Evolutionary conservation across 805 yeast species (phyloP).

Genomic region (Starmerella stigmatis): DNA sequence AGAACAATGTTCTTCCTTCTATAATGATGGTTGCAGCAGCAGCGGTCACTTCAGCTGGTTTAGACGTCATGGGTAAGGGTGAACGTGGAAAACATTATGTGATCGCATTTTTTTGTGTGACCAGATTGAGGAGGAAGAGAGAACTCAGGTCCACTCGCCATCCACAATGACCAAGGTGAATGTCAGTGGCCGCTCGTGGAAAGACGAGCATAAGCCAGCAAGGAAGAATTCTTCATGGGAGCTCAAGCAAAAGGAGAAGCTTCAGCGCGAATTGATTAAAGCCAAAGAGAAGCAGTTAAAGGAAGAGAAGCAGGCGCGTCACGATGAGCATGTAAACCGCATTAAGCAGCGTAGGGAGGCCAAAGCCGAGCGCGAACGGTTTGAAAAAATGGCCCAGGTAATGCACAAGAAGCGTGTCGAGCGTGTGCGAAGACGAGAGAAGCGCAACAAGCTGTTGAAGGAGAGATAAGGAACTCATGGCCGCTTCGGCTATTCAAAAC

Average conservation of each 20-base stretch:
- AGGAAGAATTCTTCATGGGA: slow-evolving; percentile 46
- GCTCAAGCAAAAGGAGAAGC: slow-evolving; percentile 53
- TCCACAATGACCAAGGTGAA: slow-evolving; percentile 21
- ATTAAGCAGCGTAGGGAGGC: slow-evolving; percentile 62
- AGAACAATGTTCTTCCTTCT: no score
- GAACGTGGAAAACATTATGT: not conserved
- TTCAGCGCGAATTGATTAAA: slow-evolving; percentile 56
- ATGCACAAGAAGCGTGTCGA: slow-evolving; percentile 91
- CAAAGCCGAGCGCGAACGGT: slow-evolving; percentile 83
- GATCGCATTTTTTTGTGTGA: slow-evolving; percentile 4
- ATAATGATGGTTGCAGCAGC: not conserved
- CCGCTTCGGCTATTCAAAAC: not conserved
- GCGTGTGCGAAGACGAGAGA: slow-evolving; percentile 78
- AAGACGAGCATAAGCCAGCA: slow-evolving; percentile 29
- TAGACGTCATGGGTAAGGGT: not conserved
- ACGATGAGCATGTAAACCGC: slow-evolving; percentile 35
- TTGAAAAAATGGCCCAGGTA: slow-evolving; percentile 66
- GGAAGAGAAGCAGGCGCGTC: slow-evolving; percentile 61
- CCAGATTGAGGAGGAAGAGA: no score
- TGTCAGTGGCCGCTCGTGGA: slow-evolving; percentile 34
- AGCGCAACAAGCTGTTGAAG: slow-evolving; percentile 85
- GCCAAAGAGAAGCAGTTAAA: slow-evolving; percentile 60
- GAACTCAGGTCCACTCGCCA: not conserved
- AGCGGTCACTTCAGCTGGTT: not conserved
- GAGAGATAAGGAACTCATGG: slow-evolving; percentile 48